Conservation (phyloP, 1,284 basidiomycete genomes). For the Irpex sp. region DNA sequence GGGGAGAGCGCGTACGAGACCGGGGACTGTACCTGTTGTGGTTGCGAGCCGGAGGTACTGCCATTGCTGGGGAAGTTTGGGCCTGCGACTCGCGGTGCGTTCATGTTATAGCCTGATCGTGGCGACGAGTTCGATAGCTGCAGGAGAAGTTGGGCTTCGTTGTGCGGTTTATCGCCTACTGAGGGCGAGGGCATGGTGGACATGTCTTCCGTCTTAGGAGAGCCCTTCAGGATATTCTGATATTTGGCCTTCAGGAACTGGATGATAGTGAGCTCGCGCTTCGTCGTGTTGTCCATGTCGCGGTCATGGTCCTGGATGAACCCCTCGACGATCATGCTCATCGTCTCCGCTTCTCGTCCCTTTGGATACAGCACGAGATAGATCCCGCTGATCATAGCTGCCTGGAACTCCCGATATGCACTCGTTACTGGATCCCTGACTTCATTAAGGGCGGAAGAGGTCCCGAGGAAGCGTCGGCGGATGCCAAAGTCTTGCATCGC, state of each 20-base stretch:
- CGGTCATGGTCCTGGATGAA: constrained; percentile 71
- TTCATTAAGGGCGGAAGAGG: constrained; percentile 44
- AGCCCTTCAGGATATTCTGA: constrained; percentile 36
- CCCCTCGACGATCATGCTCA: constrained; percentile 72
- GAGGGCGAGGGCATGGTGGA: not conserved
- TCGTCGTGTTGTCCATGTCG: constrained; percentile 77
- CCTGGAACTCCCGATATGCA: constrained; percentile 79
- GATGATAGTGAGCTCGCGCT: constrained; percentile 73
- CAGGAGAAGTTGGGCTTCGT: constrained; percentile 44
- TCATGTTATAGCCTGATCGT: constrained; percentile 6
- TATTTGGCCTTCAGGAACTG: constrained; percentile 70
- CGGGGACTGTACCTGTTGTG: not conserved
- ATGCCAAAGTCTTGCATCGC: constrained; percentile 73
- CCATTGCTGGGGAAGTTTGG: constrained; percentile 14
- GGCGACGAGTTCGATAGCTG: constrained; percentile 36
- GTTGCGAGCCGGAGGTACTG: not conserved
- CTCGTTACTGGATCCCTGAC: constrained; percentile 66
- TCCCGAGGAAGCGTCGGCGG: constrained; percentile 58
- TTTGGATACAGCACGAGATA: constrained; percentile 74
- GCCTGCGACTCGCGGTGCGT: constrained; percentile 11
- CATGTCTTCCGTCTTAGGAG: constrained; percentile 7
- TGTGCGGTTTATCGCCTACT: constrained; percentile 17
- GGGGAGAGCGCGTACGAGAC: constrained; percentile 20
- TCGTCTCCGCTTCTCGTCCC: constrained; percentile 57
- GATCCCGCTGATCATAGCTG: constrained; percentile 82